These are phyloP conservation scores for Ustilago bromivora DNA, from an alignment of 1,284 basidiomycete genomes.

Conservation along the genomic window DNA sequence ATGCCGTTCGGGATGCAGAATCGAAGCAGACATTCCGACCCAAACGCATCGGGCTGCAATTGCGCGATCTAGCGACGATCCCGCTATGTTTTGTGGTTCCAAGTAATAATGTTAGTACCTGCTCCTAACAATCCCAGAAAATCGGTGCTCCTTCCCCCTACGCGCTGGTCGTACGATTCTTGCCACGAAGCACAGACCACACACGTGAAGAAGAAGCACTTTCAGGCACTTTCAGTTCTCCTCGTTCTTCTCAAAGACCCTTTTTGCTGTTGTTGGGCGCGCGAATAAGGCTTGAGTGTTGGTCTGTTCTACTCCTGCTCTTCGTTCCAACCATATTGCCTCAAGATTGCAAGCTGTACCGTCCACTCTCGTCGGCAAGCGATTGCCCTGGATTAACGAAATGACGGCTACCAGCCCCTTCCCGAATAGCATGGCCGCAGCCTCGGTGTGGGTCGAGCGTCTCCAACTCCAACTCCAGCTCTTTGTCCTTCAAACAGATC, in stretches of 20 bases:
- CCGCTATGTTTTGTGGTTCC: too few relatives aligned
- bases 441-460: constrained; percentile 11
- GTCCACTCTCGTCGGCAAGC: background rate
- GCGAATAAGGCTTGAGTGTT: background rate
- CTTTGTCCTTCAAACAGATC: constrained; percentile 40
- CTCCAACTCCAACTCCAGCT: constrained; percentile 27
- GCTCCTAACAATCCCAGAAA: background rate
- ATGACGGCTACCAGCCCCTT: background rate
- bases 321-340: background rate
- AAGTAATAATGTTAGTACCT: background rate
- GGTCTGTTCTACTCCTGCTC: background rate
- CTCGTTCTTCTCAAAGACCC: background rate
- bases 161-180: constrained; percentile 1
- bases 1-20: background rate
- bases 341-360: background rate
- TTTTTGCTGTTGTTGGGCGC: background rate
- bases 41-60: background rate
- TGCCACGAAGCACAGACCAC: background rate
- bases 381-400: background rate
- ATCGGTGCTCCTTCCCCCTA: background rate
- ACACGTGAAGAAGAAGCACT: constrained; percentile 3
- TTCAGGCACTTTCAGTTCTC: background rate
- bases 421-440: background rate
- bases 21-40: background rate
- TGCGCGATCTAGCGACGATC: background rate